A percentile compares a stretch with the other conserved stretches of the same genome.
Evolutionary conservation across 75 land plant species (phyloP).

Genomic region (Cupressus sempervirens): DNA sequence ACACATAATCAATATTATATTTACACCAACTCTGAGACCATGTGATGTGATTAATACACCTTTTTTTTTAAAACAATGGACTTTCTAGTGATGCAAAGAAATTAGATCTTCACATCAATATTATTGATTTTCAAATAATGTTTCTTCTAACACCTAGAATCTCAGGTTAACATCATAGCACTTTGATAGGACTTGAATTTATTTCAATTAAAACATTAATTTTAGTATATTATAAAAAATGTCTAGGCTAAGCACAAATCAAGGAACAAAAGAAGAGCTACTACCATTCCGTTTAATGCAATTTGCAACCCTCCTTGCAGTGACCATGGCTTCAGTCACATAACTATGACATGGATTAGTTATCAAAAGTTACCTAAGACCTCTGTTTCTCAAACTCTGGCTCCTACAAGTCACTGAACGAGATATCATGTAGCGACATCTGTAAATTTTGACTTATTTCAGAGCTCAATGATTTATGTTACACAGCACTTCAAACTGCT

Average conservation of each 20-base stretch:
- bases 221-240: not conserved
- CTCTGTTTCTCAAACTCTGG: not conserved
- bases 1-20: too few species aligned
- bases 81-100: not conserved
- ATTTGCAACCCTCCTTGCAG: not conserved
- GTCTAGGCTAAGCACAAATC: not conserved
- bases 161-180: not conserved
- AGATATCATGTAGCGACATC: not conserved
- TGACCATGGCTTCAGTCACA: not conserved
- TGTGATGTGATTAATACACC: not conserved
- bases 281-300: not conserved
- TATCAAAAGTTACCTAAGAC: not conserved
- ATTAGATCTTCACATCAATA: not conserved
- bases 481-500: slow-evolving; percentile 6
- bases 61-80: not conserved
- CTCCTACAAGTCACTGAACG: not conserved
- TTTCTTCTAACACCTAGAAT: not conserved
- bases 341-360: not conserved
- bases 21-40: not conserved
- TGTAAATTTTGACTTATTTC: not conserved
- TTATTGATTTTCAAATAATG: not conserved
- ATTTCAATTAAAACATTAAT: not conserved
- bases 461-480: slow-evolving; percentile 14
- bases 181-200: not conserved
- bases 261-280: not conserved